These are phyloP conservation scores for Cryptosporidium sp. DNA, from an alignment of 169 alveolate genomes.

Conservation along the genomic window DNA sequence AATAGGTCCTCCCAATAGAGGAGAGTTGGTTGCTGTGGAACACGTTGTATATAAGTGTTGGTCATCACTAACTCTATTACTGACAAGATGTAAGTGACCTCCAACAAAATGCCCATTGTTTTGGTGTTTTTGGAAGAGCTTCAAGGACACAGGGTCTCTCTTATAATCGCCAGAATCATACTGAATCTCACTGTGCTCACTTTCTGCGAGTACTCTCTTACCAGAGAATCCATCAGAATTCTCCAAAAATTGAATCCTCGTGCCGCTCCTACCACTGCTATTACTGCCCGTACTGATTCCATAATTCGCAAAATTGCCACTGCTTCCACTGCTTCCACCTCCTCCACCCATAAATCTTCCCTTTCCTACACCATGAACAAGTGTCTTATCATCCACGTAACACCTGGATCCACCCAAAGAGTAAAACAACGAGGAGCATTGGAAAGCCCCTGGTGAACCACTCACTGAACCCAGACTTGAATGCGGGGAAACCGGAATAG, in stretches of 20 bases:
- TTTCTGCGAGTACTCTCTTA: neutral
- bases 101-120: neutral
- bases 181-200: conserved; percentile 5
- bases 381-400: conserved; percentile 31
- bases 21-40: conserved; percentile 73
- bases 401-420: conserved; percentile 18
- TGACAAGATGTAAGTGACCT: conserved; percentile 23
- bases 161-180: neutral
- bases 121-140: conserved; percentile 4
- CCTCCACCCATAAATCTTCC: conserved; percentile 1
- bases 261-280: neutral
- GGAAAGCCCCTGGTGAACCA: conserved; percentile 43
- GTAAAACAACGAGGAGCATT: conserved; percentile 41
- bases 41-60: conserved; percentile 64
- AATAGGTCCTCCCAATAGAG: conserved; percentile 34
- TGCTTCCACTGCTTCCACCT: neutral
- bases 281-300: neutral
- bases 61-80: conserved; percentile 17
- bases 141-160: neutral
- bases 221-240: neutral
- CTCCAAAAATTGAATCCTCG: neutral
- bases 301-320: neutral
- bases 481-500: conserved; percentile 61
- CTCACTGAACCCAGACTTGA: conserved; percentile 33
- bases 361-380: conserved; percentile 8